A percentile compares a stretch with the other conserved stretches of the same genome.
Conservation (phyloP, 306 rosid species). For the Medicago lupulina region DNA sequence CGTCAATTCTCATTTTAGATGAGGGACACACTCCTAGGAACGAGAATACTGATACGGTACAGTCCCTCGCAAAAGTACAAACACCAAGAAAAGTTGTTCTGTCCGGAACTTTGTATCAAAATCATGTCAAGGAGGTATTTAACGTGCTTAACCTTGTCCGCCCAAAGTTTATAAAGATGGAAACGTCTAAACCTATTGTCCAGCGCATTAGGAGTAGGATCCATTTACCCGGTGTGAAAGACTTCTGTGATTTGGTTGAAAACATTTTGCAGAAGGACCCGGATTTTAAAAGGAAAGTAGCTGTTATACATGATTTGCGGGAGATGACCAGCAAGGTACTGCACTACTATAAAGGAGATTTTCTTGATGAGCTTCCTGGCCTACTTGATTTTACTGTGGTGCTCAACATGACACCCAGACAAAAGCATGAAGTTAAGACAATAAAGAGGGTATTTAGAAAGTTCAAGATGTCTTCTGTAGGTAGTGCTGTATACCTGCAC, state of each 20-base stretch:
- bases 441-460: slow-evolving; percentile 56
- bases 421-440: slow-evolving; percentile 59
- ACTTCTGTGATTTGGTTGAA: slow-evolving; percentile 78
- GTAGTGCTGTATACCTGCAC: slow-evolving; percentile 83
- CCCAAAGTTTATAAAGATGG: slow-evolving; percentile 75
- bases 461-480: slow-evolving; percentile 73
- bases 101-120: slow-evolving; percentile 90
- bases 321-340: slow-evolving; percentile 90
- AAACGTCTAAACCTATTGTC: slow-evolving; percentile 67
- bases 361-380: slow-evolving; percentile 97
- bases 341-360: slow-evolving; percentile 93
- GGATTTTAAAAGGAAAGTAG: slow-evolving; percentile 78
- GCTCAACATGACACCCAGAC: slow-evolving; percentile 66
- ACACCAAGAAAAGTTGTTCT: slow-evolving; percentile 88
- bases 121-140: slow-evolving; percentile 90
- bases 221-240: slow-evolving; percentile 58
- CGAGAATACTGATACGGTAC: slow-evolving; percentile 82
- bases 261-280: slow-evolving; percentile 79
- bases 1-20: slow-evolving; percentile 82
- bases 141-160: slow-evolving; percentile 82
- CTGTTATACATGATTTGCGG: slow-evolving; percentile 85
- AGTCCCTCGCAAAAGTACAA: slow-evolving; percentile 73
- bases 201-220: slow-evolving; percentile 79
- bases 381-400: slow-evolving; percentile 79
- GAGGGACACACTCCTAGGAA: slow-evolving; percentile 97